Evolutionary conservation across 2,329 filamentous ascomycete species (phyloP).

Genomic region (Fusarium keratoplasticum): DNA sequence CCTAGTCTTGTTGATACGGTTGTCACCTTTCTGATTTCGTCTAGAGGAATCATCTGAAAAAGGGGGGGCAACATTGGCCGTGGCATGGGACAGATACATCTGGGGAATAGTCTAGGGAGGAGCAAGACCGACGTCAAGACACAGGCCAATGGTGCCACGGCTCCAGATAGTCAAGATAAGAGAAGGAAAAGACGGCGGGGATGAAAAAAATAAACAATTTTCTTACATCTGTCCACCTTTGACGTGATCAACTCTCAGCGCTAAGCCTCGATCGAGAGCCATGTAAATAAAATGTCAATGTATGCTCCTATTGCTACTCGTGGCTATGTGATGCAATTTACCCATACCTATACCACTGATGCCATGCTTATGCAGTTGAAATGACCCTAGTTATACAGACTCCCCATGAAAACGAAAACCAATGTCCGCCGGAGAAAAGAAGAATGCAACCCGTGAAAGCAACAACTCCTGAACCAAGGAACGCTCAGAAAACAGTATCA

Average conservation of each 20-base stretch:
- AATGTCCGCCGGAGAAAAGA: not conserved
- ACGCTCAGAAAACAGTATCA: constrained; percentile 25
- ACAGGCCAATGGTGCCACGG: not conserved
- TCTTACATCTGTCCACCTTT: not conserved
- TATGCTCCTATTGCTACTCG: not conserved
- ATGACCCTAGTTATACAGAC: not conserved
- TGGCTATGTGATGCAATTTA: not conserved
- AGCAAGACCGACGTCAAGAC: not conserved
- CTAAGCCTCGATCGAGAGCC: not conserved
- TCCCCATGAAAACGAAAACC: not conserved
- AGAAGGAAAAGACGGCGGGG: not conserved
- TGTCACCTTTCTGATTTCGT: not conserved
- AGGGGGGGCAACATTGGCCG: not conserved
- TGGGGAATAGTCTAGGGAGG: not conserved
- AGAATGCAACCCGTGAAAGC: not conserved
- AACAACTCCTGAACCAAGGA: not conserved
- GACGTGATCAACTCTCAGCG: not conserved
- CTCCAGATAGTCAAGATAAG: not conserved
- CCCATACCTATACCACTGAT: not conserved
- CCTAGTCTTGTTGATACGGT: not conserved
- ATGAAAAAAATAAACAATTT: not conserved
- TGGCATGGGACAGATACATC: not conserved
- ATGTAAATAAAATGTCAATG: not conserved
- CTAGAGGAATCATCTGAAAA: not conserved
- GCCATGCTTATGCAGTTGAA: not conserved